Base-by-base conservation (phyloP, 768 basidiomycete genomes). In the Tremella mesenterica region DNA sequence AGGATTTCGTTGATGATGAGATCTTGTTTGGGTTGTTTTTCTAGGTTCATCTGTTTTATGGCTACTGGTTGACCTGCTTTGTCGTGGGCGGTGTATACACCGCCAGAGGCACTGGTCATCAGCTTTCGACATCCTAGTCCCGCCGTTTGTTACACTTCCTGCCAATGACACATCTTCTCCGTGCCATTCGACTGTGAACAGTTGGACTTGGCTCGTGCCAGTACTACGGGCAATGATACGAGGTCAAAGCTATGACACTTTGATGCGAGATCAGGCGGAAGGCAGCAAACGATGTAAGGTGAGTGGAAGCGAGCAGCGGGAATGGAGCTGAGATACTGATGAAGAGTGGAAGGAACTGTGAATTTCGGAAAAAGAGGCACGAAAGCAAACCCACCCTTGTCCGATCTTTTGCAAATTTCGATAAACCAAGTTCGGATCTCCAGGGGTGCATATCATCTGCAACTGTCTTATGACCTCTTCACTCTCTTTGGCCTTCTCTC, bases 11-110 rank as follows among this genome's bases (percentile, higher is more conserved):
- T 97, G 77, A 99, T 97, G 77, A 99, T 97, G 46, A 99, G 80
- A 70, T 97, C 93, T 75, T 97, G 96, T 80, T 97, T 97, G 36
- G 95, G 95, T 68, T 97, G 95, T 77, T 97, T 95, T 75, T 97
- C 92, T 27, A 99, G 80, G 78, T 99, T 95, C 95, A 97, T 99
- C 75, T 97, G 93, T 75, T 99, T 99, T 81, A 99, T 99, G 36
- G 95, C 95, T 29, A 97, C 95, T 10, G 83, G 86, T 28, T 88
- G 65, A 74, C 95, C 93, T 27, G 88, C 90, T 57, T 93, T 86
- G 77, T 97, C 92, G 70, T 95, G 95, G 14, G 93, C 93, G 12
- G 92, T 96, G 75, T 95, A 99, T 1, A 97, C 95, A 61, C 93
- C 93, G 34, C 95, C 93, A 18, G 88, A 93, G 14, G 95, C 93